Base-by-base conservation (phyloP, 805 yeast genomes). In the Candida railenensis region DNA sequence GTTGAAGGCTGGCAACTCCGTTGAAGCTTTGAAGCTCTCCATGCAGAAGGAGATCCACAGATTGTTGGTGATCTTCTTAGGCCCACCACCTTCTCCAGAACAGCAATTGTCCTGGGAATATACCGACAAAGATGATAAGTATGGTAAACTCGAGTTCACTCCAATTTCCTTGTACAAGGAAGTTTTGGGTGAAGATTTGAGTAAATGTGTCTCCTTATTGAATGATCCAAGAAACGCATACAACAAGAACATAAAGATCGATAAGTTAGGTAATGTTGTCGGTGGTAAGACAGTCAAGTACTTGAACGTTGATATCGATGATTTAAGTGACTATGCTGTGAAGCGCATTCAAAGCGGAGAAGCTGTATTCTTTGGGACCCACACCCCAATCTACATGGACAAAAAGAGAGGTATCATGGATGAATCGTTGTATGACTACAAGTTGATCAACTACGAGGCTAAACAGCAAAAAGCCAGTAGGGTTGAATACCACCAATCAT, bases 351-450 rank as follows among this genome's bases (percentile, higher is more conserved):
- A 51, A 42, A 40, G 40, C 41, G 51, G 53, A 46, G 36, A 51
- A 5, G 56, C 57, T n/a, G 53, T 55, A 39, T 55, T 54, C 43
- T 55, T 54, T 33, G 59, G 58, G 15, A 52, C 58, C 4, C 59
- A 55, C 40, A 51, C 58, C 16, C 59, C 59, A 3, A 49, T 54
- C 12, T 55, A 53, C 50, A 55, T 50, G 54, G 56, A 55, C 47
- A 54, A 54, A 47, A 54, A 52, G 48, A 44, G 54, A 8, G 59
- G 59, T 14, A 53, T 54, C 47, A 49, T 55, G 56, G 58, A 55
- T 42, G 47, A 51, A 45, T 39, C 47, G 30, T 44, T 55, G 36
- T 55, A 43, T 51, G 46, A 51, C 48, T 54, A 55, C 51, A 37
- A 22, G 28, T 46, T 54, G 25, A 49, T 55, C 22, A 48, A 48